Evolutionary conservation across 2,329 filamentous ascomycete species (phyloP), one percentile per base, ranked within the genome.

Genomic region (Uncinocarpus reesii): DNA sequence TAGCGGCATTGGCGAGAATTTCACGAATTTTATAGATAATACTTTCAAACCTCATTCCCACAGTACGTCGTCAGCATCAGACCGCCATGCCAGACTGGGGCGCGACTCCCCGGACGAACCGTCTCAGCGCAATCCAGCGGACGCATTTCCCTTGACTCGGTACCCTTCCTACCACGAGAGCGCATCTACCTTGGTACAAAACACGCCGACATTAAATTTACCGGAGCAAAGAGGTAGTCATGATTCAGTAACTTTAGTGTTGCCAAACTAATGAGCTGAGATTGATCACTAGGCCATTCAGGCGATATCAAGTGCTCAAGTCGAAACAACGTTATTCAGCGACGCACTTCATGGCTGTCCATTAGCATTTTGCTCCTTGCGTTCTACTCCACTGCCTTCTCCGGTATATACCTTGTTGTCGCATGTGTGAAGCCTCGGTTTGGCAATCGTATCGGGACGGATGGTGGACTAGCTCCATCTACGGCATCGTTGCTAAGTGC

Each of bases 401-500:
- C 66, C 0, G 62, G 72, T 0, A 64, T 84, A n/a, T 87, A 81
- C 70, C 66, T 88, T 1, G 65, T 74, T 1, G 70, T 82, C 3
- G 79, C 83, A 0, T 64, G 84, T 8, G 59, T 69, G 1, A 79
- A 79, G 50, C 83, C 82, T 0, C 68, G 76, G 52, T 88, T 79
- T 64, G 80, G 80, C 7, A 67, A 67, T 7, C 62, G 56, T 1
- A 80, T 88, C 37, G 71, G 72, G 10, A 72, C 70, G 4, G 66
- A 73, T 10, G 71, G 74, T 6, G 57, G 61, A 0, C 57, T 89
- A 13, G 68, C 70, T 0, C 79, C 81, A 0, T 74, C 79, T 0
- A 81, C 78, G 1, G 84, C 85, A 0, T 80, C 78, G 0, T 65
- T 85, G 1, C 58, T 89, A 0, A 80, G 78, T n/a, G 76, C 83